phyloP scores from a whole-genome alignment of 768 basidiomycete species.

The Rhizopogon rudus region DNA sequence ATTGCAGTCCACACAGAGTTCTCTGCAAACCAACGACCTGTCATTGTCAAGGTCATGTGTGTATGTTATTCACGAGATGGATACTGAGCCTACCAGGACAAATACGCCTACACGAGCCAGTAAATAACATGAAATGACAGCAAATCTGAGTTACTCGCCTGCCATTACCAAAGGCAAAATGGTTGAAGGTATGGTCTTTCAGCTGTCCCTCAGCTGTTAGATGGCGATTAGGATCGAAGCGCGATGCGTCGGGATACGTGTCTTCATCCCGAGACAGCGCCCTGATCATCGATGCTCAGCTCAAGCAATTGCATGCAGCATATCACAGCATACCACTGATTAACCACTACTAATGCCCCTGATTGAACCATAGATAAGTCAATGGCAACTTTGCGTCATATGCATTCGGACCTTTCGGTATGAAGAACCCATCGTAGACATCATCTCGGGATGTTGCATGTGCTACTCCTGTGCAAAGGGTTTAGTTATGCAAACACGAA shows the following conservation, averaged over 20 bases:
- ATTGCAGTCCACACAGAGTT: neutral
- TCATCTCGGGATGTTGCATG: conserved; percentile 30
- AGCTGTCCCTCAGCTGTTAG: neutral
- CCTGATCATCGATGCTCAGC: neutral
- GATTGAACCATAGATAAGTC: neutral
- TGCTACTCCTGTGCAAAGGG: conserved; percentile 10
- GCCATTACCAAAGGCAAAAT: neutral
- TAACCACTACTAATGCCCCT: conserved; percentile 19
- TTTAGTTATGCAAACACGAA: neutral
- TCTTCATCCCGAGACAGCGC: neutral
- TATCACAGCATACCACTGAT: conserved; percentile 12
- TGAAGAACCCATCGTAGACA: conserved; percentile 37
- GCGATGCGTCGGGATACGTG: neutral
- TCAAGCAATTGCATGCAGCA: neutral
- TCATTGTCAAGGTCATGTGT: neutral
- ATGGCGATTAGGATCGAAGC: conserved; percentile 3
- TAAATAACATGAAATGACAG: neutral
- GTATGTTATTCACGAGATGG: neutral
- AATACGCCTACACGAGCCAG: neutral
- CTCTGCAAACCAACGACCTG: conserved; percentile 1
- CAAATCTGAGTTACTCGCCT: neutral
- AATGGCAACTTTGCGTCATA: neutral
- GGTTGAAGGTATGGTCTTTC: neutral
- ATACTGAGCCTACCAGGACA: neutral
- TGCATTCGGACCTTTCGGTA: conserved; percentile 36